Evolutionary conservation across 805 yeast genomes (phyloP).

Genomic region (Wickerhamomyces queroliae): DNA sequence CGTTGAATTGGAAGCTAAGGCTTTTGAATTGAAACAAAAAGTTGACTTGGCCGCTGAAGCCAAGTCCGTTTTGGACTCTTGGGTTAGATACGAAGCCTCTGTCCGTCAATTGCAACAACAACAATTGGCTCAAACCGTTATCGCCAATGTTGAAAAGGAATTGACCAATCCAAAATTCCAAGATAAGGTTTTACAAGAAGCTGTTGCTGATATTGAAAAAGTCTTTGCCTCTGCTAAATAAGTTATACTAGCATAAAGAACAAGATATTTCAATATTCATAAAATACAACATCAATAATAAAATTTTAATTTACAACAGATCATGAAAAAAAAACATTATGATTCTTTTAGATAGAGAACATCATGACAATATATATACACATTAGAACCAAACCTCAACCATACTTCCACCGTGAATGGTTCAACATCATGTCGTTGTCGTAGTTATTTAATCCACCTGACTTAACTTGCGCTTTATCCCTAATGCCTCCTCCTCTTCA

Average conservation of each 20-base stretch:
- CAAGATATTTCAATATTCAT: background rate
- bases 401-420: background rate
- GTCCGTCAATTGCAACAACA: constrained; percentile 95
- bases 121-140: constrained; percentile 82
- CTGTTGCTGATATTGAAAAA: constrained; percentile 88
- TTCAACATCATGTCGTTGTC: background rate
- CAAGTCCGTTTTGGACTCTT: constrained; percentile 91
- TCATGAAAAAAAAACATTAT: background rate
- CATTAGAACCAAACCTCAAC: too few species aligned
- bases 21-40: constrained; percentile 88
- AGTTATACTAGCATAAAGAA: too few species aligned
- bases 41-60: constrained; percentile 87
- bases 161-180: constrained; percentile 86
- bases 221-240: constrained; percentile 45
- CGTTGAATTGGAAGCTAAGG: constrained; percentile 89
- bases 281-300: background rate
- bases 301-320: background rate
- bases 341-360: too few species aligned
- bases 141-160: constrained; percentile 83
- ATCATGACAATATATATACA: too few species aligned
- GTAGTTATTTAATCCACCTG: background rate
- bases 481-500: constrained; percentile 13
- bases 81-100: constrained; percentile 98
- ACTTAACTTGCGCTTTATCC: constrained; percentile 1
- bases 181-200: constrained; percentile 84